These are phyloP conservation scores for Dentipellis fragilis DNA, from an alignment of 768 basidiomycete genomes.

Conservation along the genomic window DNA sequence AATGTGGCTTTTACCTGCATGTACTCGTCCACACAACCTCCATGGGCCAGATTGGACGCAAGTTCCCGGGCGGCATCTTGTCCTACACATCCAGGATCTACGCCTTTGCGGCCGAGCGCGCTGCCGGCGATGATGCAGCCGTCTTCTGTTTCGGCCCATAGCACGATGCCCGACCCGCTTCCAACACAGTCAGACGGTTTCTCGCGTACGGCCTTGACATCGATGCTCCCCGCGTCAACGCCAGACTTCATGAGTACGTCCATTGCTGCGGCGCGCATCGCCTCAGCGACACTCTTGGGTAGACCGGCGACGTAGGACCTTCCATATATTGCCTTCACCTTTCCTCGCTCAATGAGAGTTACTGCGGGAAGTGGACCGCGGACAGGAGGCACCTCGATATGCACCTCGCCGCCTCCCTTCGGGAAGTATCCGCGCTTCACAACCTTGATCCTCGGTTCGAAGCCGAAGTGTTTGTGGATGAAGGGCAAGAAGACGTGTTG, in stretches of 20 bases:
- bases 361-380: conserved; percentile 33
- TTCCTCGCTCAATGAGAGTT: conserved; percentile 46
- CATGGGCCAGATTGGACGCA: conserved; percentile 44
- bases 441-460: conserved; percentile 35
- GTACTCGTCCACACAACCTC: conserved; percentile 64
- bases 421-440: conserved; percentile 61
- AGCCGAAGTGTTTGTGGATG: conserved; percentile 42
- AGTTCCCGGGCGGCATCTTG: conserved; percentile 52
- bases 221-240: conserved; percentile 7
- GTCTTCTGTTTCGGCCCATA: conserved; percentile 65
- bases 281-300: conserved; percentile 42
- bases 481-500: conserved; percentile 62
- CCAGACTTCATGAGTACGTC: neutral
- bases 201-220: conserved; percentile 21
- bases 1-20: conserved; percentile 34
- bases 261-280: conserved; percentile 47
- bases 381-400: conserved; percentile 27
- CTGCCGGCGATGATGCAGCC: conserved; percentile 65
- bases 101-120: conserved; percentile 46
- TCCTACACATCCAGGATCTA: conserved; percentile 38
- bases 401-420: conserved; percentile 59
- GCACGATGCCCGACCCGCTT: conserved; percentile 58
- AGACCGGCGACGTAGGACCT: conserved; percentile 58
- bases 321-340: conserved; percentile 40
- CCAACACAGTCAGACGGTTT: conserved; percentile 28